A percentile compares a stretch with the other conserved stretches of the same genome.
Evolutionary conservation across 2,329 filamentous ascomycete genomes (phyloP).

Genomic region (Bertia moriformis): DNA sequence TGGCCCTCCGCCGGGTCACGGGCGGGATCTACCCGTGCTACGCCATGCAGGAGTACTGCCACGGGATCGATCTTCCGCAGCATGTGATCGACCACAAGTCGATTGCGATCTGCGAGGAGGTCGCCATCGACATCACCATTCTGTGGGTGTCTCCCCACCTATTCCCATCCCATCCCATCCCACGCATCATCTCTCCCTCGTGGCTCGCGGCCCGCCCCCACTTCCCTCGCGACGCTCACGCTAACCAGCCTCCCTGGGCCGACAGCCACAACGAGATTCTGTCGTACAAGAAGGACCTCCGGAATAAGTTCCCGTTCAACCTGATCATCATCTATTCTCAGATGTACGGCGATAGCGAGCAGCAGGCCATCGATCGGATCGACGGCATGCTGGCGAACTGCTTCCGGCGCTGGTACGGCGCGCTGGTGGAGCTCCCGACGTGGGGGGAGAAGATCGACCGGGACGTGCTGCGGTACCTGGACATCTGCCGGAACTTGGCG

Average conservation of each 20-base stretch:
- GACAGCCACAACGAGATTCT: conserved; percentile 10
- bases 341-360: too few relatives aligned
- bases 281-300: conserved; percentile 8
- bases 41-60: conserved; percentile 2
- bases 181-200: too few relatives aligned
- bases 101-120: conserved; percentile 5
- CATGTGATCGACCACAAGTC: conserved; percentile 7
- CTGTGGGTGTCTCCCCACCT: too few relatives aligned
- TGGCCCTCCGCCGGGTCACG: conserved; percentile 7
- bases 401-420: conserved; percentile 9
- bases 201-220: too few relatives aligned
- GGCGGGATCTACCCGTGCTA: conserved; percentile 7
- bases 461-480: conserved; percentile 8
- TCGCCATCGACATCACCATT: conserved; percentile 7
- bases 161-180: too few relatives aligned
- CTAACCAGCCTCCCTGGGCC: too few relatives aligned
- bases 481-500: conserved; percentile 8
- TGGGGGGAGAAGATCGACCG: conserved; percentile 10
- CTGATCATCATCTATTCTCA: too few relatives aligned
- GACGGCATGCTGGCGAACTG: conserved; percentile 9
- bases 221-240: too few relatives aligned
- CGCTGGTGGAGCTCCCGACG: conserved; percentile 8
- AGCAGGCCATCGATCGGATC: conserved; percentile 9
- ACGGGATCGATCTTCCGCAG: conserved; percentile 7
- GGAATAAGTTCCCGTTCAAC: too few relatives aligned